Base-by-base conservation (phyloP, 2,329 filamentous ascomycete species). In the Hymenotorrendiella dingleyae region DNA sequence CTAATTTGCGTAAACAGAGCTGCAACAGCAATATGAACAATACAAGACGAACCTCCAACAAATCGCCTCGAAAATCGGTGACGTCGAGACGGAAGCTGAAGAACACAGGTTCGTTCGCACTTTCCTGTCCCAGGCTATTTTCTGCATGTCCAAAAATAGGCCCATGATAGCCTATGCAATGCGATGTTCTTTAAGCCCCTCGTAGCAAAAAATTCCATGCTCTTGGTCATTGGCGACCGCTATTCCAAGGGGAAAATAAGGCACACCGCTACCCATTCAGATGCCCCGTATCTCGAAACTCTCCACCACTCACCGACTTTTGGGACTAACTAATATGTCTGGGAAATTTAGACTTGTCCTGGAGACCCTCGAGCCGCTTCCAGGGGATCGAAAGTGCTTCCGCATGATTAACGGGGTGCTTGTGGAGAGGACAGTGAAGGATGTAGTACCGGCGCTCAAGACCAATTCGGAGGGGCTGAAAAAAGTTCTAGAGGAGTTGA, bases 321-420 rank as follows among this genome's bases (percentile, higher is more conserved):
- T 40, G 23, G 11, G 9, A 45, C 35, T 38, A 58, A 34, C 17
- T 45, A 53, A 52, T 17, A 40, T 17, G n/a, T 28, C 26, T 24
- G 22, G 19, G 11, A 40, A 22, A 9, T 34, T 17, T 27, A 45
- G 93, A 67, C 85, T 97, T 53, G 93, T 98, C 24, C 78, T 97
- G 39, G 91, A 97, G 62, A 97, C 91, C 3, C 70, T 98, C 50
- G 77, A 84, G 46, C 90, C 90, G 34, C 76, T 97, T 19, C 74
- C 86, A 1, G 76, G 74, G 51, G 85, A 94, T 54, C 86, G 93
- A 59, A 98, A 96, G 71, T 97, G 91, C 69, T 98, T 97, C 69
- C 90, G 93, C 56, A 88, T 98, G 78, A 94, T 98, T 65, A 97
- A 98, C 65, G 93, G 93, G 34, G 90, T 97, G 19, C 71, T 98